Evolutionary conservation across 2,329 filamentous ascomycete genomes (phyloP).

Genomic region (Proliferodiscus dingleyae): DNA sequence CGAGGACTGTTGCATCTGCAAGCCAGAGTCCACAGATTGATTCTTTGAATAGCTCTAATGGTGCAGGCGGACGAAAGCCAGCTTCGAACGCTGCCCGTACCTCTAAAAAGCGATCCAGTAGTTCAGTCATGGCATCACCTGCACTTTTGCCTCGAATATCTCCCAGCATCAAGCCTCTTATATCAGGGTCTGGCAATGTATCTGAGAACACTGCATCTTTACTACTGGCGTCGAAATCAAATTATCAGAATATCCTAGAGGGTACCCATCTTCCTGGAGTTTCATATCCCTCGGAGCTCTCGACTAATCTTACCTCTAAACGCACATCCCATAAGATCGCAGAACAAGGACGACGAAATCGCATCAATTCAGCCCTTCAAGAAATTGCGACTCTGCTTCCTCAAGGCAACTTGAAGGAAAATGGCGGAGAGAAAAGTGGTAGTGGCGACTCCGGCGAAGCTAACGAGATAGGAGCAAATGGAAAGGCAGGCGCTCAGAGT

Average conservation of each 20-base stretch:
- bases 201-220: conserved; percentile 61
- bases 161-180: conserved; percentile 85
- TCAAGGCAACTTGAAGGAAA: conserved; percentile 40
- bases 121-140: conserved; percentile 75
- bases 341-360: conserved; percentile 89
- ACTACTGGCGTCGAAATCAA: conserved; percentile 87
- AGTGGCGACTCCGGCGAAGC: conserved; percentile 41
- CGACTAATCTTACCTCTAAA: conserved; percentile 91
- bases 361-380: conserved; percentile 89
- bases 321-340: conserved; percentile 97
- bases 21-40: conserved; percentile 50
- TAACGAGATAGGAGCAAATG: conserved; percentile 41
- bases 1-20: conserved; percentile 38
- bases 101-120: conserved; percentile 66
- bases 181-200: conserved; percentile 57
- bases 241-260: conserved; percentile 96
- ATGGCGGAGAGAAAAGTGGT: conserved; percentile 32
- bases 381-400: conserved; percentile 89
- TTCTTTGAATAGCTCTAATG: conserved; percentile 46
- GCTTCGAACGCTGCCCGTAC: conserved; percentile 50
- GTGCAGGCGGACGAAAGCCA: conserved; percentile 41
- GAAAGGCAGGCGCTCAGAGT: conserved; percentile 40
- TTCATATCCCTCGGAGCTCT: conserved; percentile 83
- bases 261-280: conserved; percentile 87
- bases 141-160: conserved; percentile 86